Percentiles rank a stretch among this genome's conserved stretches.
Evolutionary conservation across 2,329 filamentous ascomycete genomes (phyloP).

Genomic region (Phyllosticta capitalensis): DNA sequence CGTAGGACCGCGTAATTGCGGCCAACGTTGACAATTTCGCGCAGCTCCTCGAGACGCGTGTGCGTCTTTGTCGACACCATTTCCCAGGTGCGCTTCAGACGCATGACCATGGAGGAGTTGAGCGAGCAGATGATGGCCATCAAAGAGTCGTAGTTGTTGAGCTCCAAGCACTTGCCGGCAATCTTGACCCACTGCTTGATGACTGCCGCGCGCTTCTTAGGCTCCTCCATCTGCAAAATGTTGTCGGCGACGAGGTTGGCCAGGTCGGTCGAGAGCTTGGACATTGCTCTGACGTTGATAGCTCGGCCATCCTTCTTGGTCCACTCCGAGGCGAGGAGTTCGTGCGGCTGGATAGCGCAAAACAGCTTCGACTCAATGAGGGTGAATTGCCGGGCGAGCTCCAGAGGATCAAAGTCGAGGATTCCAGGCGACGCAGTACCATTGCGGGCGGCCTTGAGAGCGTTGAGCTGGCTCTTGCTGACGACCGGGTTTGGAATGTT

Average conservation of each 20-base stretch:
- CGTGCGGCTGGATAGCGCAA: conserved; percentile 83
- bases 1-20: conserved; percentile 87
- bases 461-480: conserved; percentile 64
- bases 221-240: conserved; percentile 78
- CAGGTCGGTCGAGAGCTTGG: conserved; percentile 80
- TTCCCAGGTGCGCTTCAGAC: conserved; percentile 89
- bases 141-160: conserved; percentile 91
- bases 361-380: conserved; percentile 87
- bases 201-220: conserved; percentile 78
- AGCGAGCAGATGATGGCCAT: conserved; percentile 96
- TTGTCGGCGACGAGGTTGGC: conserved; percentile 90
- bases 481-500: conserved; percentile 62
- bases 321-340: conserved; percentile 87
- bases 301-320: conserved; percentile 78
- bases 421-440: conserved; percentile 64
- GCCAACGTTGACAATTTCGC: conserved; percentile 76
- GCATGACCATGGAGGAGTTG: conserved; percentile 82
- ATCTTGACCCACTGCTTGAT: conserved; percentile 99
- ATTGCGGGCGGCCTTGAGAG: conserved; percentile 64
- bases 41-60: conserved; percentile 65
- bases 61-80: conserved; percentile 75
- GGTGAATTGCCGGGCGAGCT: conserved; percentile 85
- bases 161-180: conserved; percentile 71
- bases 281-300: conserved; percentile 90
- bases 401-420: conserved; percentile 82